Evolutionary conservation across 1,284 basidiomycete genomes (phyloP).

Genomic region (Trichosporon sp.): DNA sequence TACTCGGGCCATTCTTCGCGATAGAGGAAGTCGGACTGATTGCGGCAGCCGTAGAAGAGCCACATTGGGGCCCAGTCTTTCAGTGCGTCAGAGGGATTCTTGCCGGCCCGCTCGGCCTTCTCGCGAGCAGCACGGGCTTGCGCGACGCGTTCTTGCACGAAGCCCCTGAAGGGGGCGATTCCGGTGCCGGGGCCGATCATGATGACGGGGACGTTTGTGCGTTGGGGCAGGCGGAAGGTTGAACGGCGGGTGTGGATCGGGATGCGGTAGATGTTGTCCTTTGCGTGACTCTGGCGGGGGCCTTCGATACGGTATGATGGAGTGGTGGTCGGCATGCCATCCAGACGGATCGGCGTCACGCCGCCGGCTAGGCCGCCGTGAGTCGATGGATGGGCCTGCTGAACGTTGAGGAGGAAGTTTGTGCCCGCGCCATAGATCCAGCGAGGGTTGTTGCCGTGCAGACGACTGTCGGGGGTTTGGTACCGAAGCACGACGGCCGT

Average conservation of each 20-base stretch:
- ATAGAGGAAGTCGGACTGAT: constrained; percentile 87
- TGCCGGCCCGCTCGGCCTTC: no score
- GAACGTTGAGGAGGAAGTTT: constrained; percentile 88
- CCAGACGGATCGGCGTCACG: constrained; percentile 13
- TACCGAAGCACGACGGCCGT: constrained; percentile 89
- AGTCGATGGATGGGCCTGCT: constrained; percentile 55
- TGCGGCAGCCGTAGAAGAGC: constrained; percentile 93
- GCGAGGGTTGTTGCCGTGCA: constrained; percentile 50
- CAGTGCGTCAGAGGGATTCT: constrained; percentile 77
- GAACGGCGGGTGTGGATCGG: constrained; percentile 93
- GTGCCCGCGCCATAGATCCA: constrained; percentile 80
- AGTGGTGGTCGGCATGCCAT: constrained; percentile 50
- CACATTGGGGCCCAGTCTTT: constrained; percentile 91
- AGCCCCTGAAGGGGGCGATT: constrained; percentile 97
- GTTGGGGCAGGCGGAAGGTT: constrained; percentile 93
- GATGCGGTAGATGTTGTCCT: constrained; percentile 65
- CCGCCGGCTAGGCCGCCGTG: constrained; percentile 32
- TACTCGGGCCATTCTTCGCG: constrained; percentile 91
- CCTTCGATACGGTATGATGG: constrained; percentile 84
- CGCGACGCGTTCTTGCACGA: constrained; percentile 94
- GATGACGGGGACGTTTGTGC: constrained; percentile 95
- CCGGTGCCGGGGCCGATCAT: constrained; percentile 98
- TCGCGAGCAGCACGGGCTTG: constrained; percentile 87
- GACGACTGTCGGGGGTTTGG: constrained; percentile 57
- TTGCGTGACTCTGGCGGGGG: constrained; percentile 71